Conservation (phyloP, 1,284 basidiomycete species). For the Boletus smithii region DNA sequence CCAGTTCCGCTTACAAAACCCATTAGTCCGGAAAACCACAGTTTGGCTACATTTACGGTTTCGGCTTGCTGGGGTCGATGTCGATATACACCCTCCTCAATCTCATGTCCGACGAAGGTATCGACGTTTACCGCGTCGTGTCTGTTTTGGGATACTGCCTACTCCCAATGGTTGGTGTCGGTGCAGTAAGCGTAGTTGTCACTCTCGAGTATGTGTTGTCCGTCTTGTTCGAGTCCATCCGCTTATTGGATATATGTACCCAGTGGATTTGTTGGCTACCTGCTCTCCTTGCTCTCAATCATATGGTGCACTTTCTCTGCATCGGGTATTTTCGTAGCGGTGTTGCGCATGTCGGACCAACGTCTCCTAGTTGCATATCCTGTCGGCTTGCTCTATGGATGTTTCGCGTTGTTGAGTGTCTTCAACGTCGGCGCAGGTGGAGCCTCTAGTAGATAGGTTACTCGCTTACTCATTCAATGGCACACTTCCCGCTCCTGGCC, state of each 20-base stretch:
- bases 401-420: constrained; percentile 86
- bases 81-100: constrained; percentile 96
- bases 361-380: constrained; percentile 92
- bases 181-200: constrained; percentile 83
- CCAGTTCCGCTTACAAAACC: neutral
- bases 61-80: constrained; percentile 90
- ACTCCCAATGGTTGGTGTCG: constrained; percentile 95
- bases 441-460: constrained; percentile 28
- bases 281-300: constrained; percentile 78
- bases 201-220: constrained; percentile 76
- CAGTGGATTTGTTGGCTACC: constrained; percentile 80
- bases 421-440: constrained; percentile 55
- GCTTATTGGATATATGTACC: constrained; percentile 14
- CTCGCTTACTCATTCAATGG: constrained; percentile 13
- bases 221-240: neutral
- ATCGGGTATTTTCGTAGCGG: constrained; percentile 90
- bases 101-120: constrained; percentile 93
- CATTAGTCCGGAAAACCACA: constrained; percentile 93
- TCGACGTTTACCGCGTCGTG: constrained; percentile 94
- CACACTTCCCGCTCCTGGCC: neutral
- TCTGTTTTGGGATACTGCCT: constrained; percentile 97
- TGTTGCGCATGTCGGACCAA: constrained; percentile 91
- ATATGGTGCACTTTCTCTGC: constrained; percentile 95
- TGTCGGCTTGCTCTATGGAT: constrained; percentile 86
- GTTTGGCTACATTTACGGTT: constrained; percentile 98